Percentiles rank a stretch among this genome's conserved stretches.
These are phyloP conservation scores for Phytophthora ohioensis DNA, from an alignment of 352 stramenopile species.

Conservation along the genomic window DNA sequence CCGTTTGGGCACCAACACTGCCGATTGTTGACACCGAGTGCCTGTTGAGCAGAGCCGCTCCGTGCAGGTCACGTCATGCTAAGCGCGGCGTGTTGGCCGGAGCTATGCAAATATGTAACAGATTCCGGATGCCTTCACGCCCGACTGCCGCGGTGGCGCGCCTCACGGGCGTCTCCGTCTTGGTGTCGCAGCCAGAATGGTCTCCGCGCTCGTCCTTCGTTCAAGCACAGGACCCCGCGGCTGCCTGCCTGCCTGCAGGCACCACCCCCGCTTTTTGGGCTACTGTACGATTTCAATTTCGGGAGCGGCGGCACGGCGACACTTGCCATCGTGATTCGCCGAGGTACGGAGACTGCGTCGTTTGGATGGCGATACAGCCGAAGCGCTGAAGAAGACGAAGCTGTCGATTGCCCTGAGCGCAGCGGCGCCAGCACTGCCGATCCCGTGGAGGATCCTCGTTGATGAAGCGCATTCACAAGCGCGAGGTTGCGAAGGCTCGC, in stretches of 20 bases:
- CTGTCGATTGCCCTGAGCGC: slow-evolving; percentile 22
- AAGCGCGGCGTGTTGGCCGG: slow-evolving; percentile 20
- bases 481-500: slow-evolving; percentile 14
- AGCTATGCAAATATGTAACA: slow-evolving; percentile 44
- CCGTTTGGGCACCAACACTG: slow-evolving; percentile 35
- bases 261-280: too few relatives aligned
- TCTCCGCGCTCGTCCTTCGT: slow-evolving; percentile 8
- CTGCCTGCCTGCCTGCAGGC: too few relatives aligned
- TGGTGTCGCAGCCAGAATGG: slow-evolving; percentile 27
- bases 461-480: slow-evolving; percentile 4
- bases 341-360: slow-evolving; percentile 23
- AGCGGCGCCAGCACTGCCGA: slow-evolving; percentile 7
- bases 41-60: slow-evolving; percentile 21
- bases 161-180: not conserved
- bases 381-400: slow-evolving; percentile 27
- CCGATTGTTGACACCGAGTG: slow-evolving; percentile 36
- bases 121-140: slow-evolving; percentile 17
- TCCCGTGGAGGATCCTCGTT: slow-evolving; percentile 8
- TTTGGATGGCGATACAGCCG: slow-evolving; percentile 36
- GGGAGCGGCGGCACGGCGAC: not conserved
- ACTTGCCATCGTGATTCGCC: slow-evolving; percentile 14
- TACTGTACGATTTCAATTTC: too few relatives aligned
- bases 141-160: slow-evolving; percentile 1
- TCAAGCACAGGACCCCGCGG: not conserved
- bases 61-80: slow-evolving; percentile 26